Evolutionary conservation across 1,284 basidiomycete genomes (phyloP).

Genomic region (Kalmanozyma brasiliensis): DNA sequence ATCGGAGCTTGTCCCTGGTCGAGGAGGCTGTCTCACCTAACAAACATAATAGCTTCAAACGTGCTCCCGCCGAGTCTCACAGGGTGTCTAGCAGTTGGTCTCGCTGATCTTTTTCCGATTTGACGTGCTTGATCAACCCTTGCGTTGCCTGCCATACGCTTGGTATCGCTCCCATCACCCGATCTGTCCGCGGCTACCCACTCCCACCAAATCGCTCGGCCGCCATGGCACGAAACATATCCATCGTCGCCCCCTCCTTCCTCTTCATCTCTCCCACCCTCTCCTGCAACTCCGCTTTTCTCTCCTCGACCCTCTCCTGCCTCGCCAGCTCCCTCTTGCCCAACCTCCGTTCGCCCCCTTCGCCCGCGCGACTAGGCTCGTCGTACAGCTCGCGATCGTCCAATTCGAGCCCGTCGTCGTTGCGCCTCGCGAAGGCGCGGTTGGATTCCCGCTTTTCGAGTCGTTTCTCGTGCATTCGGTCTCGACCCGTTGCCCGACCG

Average conservation of each 20-base stretch:
- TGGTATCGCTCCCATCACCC: background rate
- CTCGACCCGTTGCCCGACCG: conserved; percentile 50
- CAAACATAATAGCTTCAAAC: too few relatives aligned
- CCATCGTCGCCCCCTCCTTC: conserved; percentile 51
- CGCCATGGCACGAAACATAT: conserved; percentile 50
- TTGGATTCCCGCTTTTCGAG: conserved; percentile 23
- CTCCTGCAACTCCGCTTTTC: conserved; percentile 26
- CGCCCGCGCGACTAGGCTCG: conserved; percentile 4
- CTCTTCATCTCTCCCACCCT: conserved; percentile 32
- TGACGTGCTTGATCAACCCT: too few relatives aligned
- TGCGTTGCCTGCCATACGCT: too few relatives aligned
- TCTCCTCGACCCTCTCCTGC: conserved; percentile 18
- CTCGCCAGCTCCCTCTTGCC: conserved; percentile 17
- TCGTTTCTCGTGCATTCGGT: conserved; percentile 43
- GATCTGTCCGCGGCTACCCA: background rate
- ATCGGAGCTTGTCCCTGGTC: too few relatives aligned
- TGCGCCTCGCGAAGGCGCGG: conserved; percentile 48
- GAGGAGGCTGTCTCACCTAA: too few relatives aligned
- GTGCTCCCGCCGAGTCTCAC: too few relatives aligned
- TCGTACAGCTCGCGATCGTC: conserved; percentile 42
- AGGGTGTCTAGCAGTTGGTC: too few relatives aligned
- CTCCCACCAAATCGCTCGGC: conserved; percentile 28
- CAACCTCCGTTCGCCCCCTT: conserved; percentile 8
- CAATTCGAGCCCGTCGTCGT: conserved; percentile 52
- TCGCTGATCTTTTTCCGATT: background rate